These are phyloP conservation scores for Ganoderma lingzhi DNA, from an alignment of 1,284 basidiomycete species.

Conservation along the genomic window DNA sequence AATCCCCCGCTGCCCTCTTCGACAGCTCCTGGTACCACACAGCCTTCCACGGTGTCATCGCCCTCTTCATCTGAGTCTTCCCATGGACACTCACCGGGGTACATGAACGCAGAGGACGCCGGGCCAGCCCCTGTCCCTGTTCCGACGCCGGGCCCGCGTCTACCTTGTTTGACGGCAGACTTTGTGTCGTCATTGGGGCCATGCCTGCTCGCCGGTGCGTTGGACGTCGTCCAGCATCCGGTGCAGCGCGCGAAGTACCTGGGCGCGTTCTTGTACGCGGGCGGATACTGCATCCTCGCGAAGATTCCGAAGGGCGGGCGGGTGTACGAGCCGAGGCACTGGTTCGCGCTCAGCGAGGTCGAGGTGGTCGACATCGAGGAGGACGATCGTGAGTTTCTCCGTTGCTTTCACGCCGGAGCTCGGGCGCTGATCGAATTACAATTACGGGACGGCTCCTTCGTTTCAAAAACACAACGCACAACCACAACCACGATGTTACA, in stretches of 20 bases:
- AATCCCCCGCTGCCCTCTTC: slow-evolving; percentile 22
- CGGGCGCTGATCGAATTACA: slow-evolving; percentile 1
- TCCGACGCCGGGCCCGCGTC: slow-evolving; percentile 18
- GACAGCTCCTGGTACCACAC: slow-evolving; percentile 5
- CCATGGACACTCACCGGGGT: slow-evolving; percentile 15
- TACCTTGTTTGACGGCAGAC: slow-evolving; percentile 46
- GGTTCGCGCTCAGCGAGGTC: slow-evolving; percentile 81
- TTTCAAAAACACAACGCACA: not conserved
- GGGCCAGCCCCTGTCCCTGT: slow-evolving; percentile 4
- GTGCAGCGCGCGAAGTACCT: slow-evolving; percentile 82
- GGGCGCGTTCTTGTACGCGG: slow-evolving; percentile 88
- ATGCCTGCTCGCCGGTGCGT: slow-evolving; percentile 80
- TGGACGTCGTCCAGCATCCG: slow-evolving; percentile 82
- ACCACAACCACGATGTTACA: not conserved
- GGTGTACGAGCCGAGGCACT: slow-evolving; percentile 86
- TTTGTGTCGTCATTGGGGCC: slow-evolving; percentile 78
- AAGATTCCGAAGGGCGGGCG: slow-evolving; percentile 82
- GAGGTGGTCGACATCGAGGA: slow-evolving; percentile 75
- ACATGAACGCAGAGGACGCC: no score
- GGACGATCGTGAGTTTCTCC: slow-evolving; percentile 63
- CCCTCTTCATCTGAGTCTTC: slow-evolving; percentile 26
- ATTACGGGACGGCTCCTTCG: not conserved
- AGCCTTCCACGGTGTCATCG: slow-evolving; percentile 22
- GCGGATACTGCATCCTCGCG: slow-evolving; percentile 85
- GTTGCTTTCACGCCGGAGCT: not conserved